phyloP scores from a whole-genome alignment of 1,284 basidiomycete genomes.

The Marasmius oreades region DNA sequence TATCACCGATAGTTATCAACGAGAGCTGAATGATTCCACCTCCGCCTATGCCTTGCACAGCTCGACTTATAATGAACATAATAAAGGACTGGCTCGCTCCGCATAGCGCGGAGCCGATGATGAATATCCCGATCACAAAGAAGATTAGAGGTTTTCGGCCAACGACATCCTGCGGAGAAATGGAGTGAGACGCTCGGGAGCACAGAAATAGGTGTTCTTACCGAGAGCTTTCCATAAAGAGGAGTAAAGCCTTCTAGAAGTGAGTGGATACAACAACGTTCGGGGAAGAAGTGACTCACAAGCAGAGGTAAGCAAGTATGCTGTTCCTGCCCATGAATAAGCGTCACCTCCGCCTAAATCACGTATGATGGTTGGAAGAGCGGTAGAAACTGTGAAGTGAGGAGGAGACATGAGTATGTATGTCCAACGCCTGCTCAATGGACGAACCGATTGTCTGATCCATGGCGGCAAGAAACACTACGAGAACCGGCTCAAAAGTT shows the following conservation, averaged over 20 bases:
- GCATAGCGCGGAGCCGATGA: constrained; percentile 38
- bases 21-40: constrained; percentile 32
- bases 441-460: constrained; percentile 30
- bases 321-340: constrained; percentile 22
- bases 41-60: constrained; percentile 20
- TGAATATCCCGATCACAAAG: constrained; percentile 25
- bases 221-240: constrained; percentile 9
- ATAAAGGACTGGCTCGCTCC: constrained; percentile 40
- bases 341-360: constrained; percentile 29
- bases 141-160: not conserved
- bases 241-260: constrained; percentile 3
- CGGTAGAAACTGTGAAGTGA: constrained; percentile 22
- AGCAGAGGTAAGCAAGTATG: constrained; percentile 28
- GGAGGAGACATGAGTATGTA: no score
- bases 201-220: no score
- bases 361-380: constrained; percentile 25
- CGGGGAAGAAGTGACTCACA: not conserved
- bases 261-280: not conserved
- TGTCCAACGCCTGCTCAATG: not conserved
- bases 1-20: constrained; percentile 31
- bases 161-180: not conserved
- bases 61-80: constrained; percentile 33
- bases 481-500: not conserved
- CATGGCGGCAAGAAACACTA: constrained; percentile 29
- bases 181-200: no score